Evolutionary conservation across 2,329 filamentous ascomycete genomes (phyloP), one percentile per base, ranked within the genome.

Genomic region (Dothistroma pini): DNA sequence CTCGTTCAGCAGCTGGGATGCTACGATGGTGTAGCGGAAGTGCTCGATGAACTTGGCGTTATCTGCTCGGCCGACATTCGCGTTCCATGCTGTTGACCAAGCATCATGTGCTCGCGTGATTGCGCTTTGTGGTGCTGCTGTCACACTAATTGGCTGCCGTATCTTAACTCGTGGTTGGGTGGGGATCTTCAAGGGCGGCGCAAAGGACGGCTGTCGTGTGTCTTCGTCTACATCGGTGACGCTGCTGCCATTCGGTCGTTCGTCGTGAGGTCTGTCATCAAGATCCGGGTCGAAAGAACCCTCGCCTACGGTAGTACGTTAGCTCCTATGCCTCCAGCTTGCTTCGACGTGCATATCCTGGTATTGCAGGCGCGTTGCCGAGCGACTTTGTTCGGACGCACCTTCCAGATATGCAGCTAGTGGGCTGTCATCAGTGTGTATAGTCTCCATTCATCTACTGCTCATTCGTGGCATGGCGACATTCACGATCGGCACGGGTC

Each of bases 11-110:
- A 97, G 83, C 74, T 96, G 92, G 22, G 93, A 97, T 55, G 92
- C 92, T 71, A 97, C 89, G 66, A 97, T 90, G 22, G 90, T 89
- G 77, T 97, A 97, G 65, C 93, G 89, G 71, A 97, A 97, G 72
- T 92, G 89, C 76, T 97, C 93, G 61, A 96, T 83, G 71, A 97
- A 96, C 67, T 87, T 88, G 68, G 88, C 84, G 72, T 93, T 96
- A 69, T 96, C 92, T 68, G 85, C 86, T 66, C 88, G 83, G 58
- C 90, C 88, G 64, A 96, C 83, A 63, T 85, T 84, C 47, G 88
- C 87, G 66, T 89, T 89, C 60, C 93, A 83, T 10, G 84, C 88
- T 69, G 82, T 78, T 67, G 81, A 78, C 74, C 79, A 81, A 56
- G 78, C 72, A 69, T 79, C 72, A 63, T 80, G 80, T 48, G 81